Evolutionary conservation across 352 stramenopile genomes (phyloP), one percentile per base, ranked within the genome.

Genomic region (Pythium oligandrum): DNA sequence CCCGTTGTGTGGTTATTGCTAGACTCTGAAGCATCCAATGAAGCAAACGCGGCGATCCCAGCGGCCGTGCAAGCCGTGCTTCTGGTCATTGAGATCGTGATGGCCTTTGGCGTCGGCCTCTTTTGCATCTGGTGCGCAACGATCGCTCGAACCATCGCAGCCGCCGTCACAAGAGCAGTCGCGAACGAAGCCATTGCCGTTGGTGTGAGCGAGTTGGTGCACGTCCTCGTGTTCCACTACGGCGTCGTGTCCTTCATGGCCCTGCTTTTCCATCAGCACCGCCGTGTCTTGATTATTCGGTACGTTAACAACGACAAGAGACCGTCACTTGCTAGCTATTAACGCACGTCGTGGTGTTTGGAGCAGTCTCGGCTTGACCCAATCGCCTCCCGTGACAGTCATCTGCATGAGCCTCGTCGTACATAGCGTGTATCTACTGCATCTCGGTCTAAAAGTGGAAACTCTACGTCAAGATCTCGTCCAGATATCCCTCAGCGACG

Each of bases 51-150:
- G n/a, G n/a, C n/a, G n/a, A n/a, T n/a, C n/a, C n/a, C n/a, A n/a
- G n/a, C n/a, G n/a, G n/a, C n/a, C n/a, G 17, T 66, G 12, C 59
- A 43, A 1, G 26, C 56, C 12, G 49, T 66, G 37, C 39, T 66
- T 11, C 53, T 66, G 4, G 43, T 26, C 3, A 47, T 61, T 4
- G 59, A 66, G 43, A 52, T 57, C 39, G 53, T 61, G 36, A 7
- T 66, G 42, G 33, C 53, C n/a, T 37, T 58, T 9, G 59, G 34
- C 0, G 43, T n/a, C 3, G 59, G 48, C 1, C 17, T 66, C n/a
- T 53, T 66, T 17, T 40, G 39, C 12, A 53, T 67, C 26, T 67
- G 60, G 53, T 62, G 60, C 45, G 51, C 40, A 2, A 59, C 8
- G 6, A 46, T 63, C 49, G 32, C 49, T 1, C 45, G 45, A 9